Percentiles rank a stretch among this genome's conserved stretches.
Evolutionary conservation across 768 basidiomycete species (phyloP).

Genomic region (Russula foetens): DNA sequence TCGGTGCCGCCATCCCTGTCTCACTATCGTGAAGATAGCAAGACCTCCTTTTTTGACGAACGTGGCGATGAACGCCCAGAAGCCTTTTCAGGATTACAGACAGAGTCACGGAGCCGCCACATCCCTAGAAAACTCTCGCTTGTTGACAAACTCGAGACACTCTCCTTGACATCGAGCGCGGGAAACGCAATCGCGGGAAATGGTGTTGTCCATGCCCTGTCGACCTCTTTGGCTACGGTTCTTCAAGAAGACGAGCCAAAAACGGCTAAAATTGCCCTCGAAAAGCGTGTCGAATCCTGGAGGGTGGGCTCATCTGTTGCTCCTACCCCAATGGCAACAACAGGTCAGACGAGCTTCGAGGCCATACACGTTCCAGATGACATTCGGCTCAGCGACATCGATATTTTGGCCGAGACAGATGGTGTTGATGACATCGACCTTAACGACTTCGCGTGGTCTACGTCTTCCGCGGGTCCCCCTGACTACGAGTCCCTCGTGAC

Average conservation of each 20-base stretch:
- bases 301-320: slow-evolving; percentile 45
- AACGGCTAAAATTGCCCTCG: slow-evolving; percentile 43
- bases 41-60: slow-evolving; percentile 38
- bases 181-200: slow-evolving; percentile 12
- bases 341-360: slow-evolving; percentile 43
- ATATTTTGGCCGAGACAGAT: slow-evolving; percentile 21
- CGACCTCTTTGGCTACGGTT: slow-evolving; percentile 49
- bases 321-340: slow-evolving; percentile 40
- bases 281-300: slow-evolving; percentile 58
- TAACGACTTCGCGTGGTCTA: slow-evolving; percentile 63
- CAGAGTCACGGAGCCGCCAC: slow-evolving; percentile 36
- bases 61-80: slow-evolving; percentile 32
- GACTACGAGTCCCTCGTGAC: slow-evolving; percentile 35
- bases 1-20: slow-evolving; percentile 37
- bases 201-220: slow-evolving; percentile 10
- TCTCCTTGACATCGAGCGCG: slow-evolving; percentile 29
- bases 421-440: slow-evolving; percentile 43
- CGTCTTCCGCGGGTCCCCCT: slow-evolving; percentile 58
- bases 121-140: slow-evolving; percentile 61
- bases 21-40: slow-evolving; percentile 50
- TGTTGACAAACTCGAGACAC: slow-evolving; percentile 51
- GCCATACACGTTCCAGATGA: slow-evolving; percentile 44
- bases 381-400: slow-evolving; percentile 26
- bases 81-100: neutral
- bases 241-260: slow-evolving; percentile 53